These are phyloP conservation scores for Colletotrichum chlorophyti DNA, from an alignment of 2,329 filamentous ascomycete species.

Conservation along the genomic window DNA sequence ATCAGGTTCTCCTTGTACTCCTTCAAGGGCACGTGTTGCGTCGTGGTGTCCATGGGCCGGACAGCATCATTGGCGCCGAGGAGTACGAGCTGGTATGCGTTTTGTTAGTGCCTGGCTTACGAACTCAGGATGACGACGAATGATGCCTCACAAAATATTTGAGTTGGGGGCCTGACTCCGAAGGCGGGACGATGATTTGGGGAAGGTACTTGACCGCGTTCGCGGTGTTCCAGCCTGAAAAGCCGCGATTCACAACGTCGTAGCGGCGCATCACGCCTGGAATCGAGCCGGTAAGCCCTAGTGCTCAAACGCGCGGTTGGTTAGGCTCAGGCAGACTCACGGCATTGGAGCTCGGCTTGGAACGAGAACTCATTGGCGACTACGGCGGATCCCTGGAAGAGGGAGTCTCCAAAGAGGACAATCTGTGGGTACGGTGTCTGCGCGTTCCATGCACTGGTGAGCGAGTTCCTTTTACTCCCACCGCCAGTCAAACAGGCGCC, in stretches of 20 bases:
- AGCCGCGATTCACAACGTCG: slow-evolving; percentile 88
- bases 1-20: slow-evolving; percentile 76
- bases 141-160: slow-evolving; percentile 73
- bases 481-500: too few species aligned
- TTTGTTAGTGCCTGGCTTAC: neutral
- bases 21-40: slow-evolving; percentile 80
- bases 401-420: slow-evolving; percentile 88
- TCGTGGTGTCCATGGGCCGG: slow-evolving; percentile 64
- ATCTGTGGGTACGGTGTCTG: slow-evolving; percentile 67
- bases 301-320: too few species aligned
- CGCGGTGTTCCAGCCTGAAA: slow-evolving; percentile 84
- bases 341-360: slow-evolving; percentile 71
- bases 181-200: slow-evolving; percentile 73
- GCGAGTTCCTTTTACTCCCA: neutral
- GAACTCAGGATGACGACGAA: neutral
- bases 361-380: slow-evolving; percentile 76
- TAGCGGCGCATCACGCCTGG: slow-evolving; percentile 77
- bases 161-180: slow-evolving; percentile 62
- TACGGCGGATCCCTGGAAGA: slow-evolving; percentile 73
- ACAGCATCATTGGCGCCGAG: slow-evolving; percentile 92
- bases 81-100: slow-evolving; percentile 60
- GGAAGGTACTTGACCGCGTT: slow-evolving; percentile 75
- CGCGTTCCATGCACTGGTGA: too few species aligned
- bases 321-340: slow-evolving; percentile 50
- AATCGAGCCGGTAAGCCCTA: slow-evolving; percentile 4